Base-by-base conservation (phyloP, 179 eudicot genomes). In the Pouteria campechiana region DNA sequence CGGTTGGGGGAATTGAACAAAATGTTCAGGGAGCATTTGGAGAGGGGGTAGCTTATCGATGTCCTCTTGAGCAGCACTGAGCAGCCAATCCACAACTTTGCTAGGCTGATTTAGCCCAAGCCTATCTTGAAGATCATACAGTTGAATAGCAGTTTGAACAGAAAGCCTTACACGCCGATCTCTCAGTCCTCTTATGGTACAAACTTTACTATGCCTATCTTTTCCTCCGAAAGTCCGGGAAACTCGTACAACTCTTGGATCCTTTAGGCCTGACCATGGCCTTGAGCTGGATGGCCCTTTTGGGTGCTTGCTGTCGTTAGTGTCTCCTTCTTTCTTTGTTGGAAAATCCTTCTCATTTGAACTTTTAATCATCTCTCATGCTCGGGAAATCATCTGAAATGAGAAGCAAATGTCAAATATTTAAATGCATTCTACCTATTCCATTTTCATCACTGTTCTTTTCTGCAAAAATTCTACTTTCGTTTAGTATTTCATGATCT, bases 111-210 rank as follows among this genome's bases (percentile, higher is more conserved):
- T 74, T 9, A 85, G 71, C 7, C 93, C 93, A 5, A 89, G 80
- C 64, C 95, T 70, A 14, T 85, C 97, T 74, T 89, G 97, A 30
- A 89, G 81, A 52, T 89, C 95, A 65, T 89, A 89, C 21, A 89
- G 65, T 28, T 85, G 95, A 48, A 89, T 79, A 8, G 97, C 95
- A 0, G 97, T 89, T 2, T 81, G 88, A 6, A 81, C 95, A 0
- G 97, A 89, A 1, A 89, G 79, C 58, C 97, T 60, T 20, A 89
- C 80, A 18, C 97, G 59, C 23, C 97, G 53, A 55, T 89, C 97
- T 34, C 97, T 65, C 30, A 89, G 61, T 17, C 97, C 97, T 57
- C 73, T 76, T 27, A 79, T 78, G 1, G 97, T 89, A 59, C 81
- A 74, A 0, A 89, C 97, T 48, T 89, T 89, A 75, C 97, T 89